Evolutionary conservation across 1,284 basidiomycete genomes (phyloP).

Genomic region (Ustilago trichophora): DNA sequence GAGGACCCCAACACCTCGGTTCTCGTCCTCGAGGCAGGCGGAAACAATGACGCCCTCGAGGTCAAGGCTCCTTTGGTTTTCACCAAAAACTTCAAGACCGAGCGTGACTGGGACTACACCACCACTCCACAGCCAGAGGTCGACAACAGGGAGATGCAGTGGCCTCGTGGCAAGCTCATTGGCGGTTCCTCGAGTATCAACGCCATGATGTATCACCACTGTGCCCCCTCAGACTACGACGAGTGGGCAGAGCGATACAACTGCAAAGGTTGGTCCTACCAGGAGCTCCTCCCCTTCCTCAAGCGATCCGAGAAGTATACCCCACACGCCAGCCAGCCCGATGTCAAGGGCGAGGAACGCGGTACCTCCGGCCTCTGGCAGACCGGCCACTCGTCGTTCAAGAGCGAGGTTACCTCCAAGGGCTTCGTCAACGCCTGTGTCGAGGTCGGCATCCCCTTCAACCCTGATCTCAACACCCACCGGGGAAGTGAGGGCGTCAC

Average conservation of each 20-base stretch:
- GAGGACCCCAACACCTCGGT: slow-evolving; percentile 51
- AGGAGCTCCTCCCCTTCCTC: slow-evolving; percentile 42
- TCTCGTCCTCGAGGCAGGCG: slow-evolving; percentile 55
- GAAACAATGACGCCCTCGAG: slow-evolving; percentile 46
- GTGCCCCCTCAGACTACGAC: slow-evolving; percentile 47
- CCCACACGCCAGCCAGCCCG: slow-evolving; percentile 40
- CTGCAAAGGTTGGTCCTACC: slow-evolving; percentile 56
- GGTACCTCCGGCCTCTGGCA: slow-evolving; percentile 50
- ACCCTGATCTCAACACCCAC: slow-evolving; percentile 49
- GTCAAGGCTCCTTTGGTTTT: slow-evolving; percentile 50
- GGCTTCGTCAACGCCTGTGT: slow-evolving; percentile 48
- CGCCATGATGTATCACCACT: slow-evolving; percentile 61
- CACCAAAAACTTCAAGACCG: slow-evolving; percentile 50
- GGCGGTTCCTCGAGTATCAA: slow-evolving; percentile 70
- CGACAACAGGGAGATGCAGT: slow-evolving; percentile 39
- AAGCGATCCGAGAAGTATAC: slow-evolving; percentile 42
- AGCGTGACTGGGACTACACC: slow-evolving; percentile 56
- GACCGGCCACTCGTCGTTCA: slow-evolving; percentile 49
- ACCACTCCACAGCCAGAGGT: slow-evolving; percentile 43
- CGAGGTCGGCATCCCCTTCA: slow-evolving; percentile 50
- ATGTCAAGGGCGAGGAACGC: slow-evolving; percentile 44
- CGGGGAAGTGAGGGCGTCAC: slow-evolving; percentile 45
- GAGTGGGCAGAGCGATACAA: slow-evolving; percentile 46
- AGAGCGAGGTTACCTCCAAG: slow-evolving; percentile 42
- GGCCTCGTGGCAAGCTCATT: slow-evolving; percentile 51